Conservation (phyloP, 2,329 filamentous ascomycete genomes). For the Fusarium sp. region DNA sequence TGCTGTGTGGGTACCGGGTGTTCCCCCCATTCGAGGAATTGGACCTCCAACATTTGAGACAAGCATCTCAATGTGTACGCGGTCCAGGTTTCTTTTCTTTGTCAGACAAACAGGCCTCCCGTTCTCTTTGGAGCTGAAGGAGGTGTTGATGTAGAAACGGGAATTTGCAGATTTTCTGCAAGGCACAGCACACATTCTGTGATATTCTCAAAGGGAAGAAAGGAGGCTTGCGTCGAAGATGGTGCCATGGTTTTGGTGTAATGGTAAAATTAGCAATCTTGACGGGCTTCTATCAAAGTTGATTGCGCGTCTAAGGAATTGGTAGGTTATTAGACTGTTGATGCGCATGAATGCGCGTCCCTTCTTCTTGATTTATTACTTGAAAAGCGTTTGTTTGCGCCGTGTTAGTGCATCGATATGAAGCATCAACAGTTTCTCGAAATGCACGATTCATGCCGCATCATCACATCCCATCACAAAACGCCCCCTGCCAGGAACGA, state of each 20-base stretch:
- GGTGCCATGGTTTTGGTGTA: neutral
- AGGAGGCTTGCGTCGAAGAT: neutral
- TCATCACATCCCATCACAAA: neutral
- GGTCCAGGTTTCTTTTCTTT: neutral
- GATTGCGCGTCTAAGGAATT: neutral
- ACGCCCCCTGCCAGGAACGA: neutral
- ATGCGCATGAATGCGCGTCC: neutral
- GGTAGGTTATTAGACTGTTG: neutral
- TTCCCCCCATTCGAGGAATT: neutral
- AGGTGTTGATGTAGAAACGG: neutral
- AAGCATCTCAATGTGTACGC: neutral
- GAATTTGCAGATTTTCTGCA: conserved; percentile 8
- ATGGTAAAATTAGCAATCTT: neutral
- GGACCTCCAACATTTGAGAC: neutral
- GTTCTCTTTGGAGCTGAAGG: neutral
- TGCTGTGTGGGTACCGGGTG: neutral
- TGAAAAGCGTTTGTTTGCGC: neutral
- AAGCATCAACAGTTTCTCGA: neutral
- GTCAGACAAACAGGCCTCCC: neutral
- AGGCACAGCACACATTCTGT: conserved; percentile 8
- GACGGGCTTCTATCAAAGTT: neutral
- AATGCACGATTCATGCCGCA: neutral
- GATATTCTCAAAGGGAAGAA: neutral
- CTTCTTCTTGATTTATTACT: neutral
- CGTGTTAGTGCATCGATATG: neutral